These are phyloP conservation scores for Russula foetens DNA, from an alignment of 768 basidiomycete species.

Conservation along the genomic window DNA sequence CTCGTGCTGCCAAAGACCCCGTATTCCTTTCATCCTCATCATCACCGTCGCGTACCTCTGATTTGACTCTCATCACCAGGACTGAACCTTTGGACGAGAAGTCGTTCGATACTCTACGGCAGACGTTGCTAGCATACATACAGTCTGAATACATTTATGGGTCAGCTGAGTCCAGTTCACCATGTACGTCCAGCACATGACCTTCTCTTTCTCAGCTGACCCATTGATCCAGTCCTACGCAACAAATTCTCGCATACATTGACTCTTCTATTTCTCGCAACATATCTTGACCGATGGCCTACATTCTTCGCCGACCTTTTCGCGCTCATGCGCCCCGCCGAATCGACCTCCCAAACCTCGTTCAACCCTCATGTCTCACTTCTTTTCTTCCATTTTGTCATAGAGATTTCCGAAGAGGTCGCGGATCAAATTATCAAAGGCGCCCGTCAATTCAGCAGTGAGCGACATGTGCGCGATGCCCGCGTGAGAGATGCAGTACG, in stretches of 20 bases:
- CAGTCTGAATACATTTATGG: slow-evolving; percentile 85
- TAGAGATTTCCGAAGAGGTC: slow-evolving; percentile 96
- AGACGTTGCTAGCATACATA: slow-evolving; percentile 73
- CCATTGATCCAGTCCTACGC: slow-evolving; percentile 55
- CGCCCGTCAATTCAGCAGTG: slow-evolving; percentile 62
- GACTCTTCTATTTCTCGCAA: slow-evolving; percentile 80
- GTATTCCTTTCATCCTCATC: background rate
- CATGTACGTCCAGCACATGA: slow-evolving; percentile 50
- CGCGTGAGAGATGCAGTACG: slow-evolving; percentile 85
- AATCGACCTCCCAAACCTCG: slow-evolving; percentile 45
- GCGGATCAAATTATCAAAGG: slow-evolving; percentile 91
- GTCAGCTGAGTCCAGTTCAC: slow-evolving; percentile 67
- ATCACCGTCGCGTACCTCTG: background rate
- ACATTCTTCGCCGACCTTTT: slow-evolving; percentile 76
- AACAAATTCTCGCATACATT: slow-evolving; percentile 94
- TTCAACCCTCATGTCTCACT: slow-evolving; percentile 83
- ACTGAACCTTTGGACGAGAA: slow-evolving; percentile 63
- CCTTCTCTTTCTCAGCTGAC: slow-evolving; percentile 14
- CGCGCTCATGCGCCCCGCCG: slow-evolving; percentile 56
- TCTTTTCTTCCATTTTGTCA: slow-evolving; percentile 84
- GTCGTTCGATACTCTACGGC: slow-evolving; percentile 62
- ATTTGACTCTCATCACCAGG: slow-evolving; percentile 27
- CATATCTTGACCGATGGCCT: slow-evolving; percentile 82
- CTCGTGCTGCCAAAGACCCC: background rate
- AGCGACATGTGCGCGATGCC: slow-evolving; percentile 72